phyloP scores from a whole-genome alignment of 805 yeast genomes.

The Torulaspora microellipsoides region DNA sequence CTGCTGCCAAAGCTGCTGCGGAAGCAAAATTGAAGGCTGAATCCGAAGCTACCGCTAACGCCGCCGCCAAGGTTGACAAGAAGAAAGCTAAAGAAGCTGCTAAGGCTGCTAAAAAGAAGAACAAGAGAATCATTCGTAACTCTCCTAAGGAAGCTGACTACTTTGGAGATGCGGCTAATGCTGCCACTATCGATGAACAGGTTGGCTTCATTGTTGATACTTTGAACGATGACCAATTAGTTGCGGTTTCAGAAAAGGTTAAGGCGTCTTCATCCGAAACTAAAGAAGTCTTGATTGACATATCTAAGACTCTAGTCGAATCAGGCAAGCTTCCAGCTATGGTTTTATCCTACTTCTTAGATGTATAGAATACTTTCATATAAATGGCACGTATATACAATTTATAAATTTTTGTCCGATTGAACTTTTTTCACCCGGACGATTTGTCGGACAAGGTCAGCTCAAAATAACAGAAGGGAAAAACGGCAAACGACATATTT shows the following conservation, averaged over 20 bases:
- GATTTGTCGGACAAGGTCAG: no score
- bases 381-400: no score
- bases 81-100: conserved; percentile 97
- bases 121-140: conserved; percentile 79
- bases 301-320: conserved; percentile 49
- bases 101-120: conserved; percentile 86
- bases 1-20: conserved; percentile 78
- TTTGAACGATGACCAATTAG: conserved; percentile 74
- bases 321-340: conserved; percentile 52
- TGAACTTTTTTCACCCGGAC: background rate
- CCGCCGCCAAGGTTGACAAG: conserved; percentile 64
- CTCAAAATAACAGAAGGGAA: no score
- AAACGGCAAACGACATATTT: no score
- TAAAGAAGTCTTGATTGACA: conserved; percentile 55
- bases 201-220: conserved; percentile 72
- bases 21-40: conserved; percentile 79
- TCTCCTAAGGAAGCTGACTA: conserved; percentile 78
- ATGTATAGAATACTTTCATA: no score
- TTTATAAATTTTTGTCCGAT: no score
- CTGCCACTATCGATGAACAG: conserved; percentile 71
- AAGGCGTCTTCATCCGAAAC: conserved; percentile 49
- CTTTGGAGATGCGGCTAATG: conserved; percentile 72
- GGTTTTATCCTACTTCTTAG: conserved; percentile 49
- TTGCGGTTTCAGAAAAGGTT: conserved; percentile 66
- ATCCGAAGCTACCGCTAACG: conserved; percentile 61